phyloP scores from a whole-genome alignment of 2,329 filamentous ascomycete genomes.

The Capronia coronata region DNA sequence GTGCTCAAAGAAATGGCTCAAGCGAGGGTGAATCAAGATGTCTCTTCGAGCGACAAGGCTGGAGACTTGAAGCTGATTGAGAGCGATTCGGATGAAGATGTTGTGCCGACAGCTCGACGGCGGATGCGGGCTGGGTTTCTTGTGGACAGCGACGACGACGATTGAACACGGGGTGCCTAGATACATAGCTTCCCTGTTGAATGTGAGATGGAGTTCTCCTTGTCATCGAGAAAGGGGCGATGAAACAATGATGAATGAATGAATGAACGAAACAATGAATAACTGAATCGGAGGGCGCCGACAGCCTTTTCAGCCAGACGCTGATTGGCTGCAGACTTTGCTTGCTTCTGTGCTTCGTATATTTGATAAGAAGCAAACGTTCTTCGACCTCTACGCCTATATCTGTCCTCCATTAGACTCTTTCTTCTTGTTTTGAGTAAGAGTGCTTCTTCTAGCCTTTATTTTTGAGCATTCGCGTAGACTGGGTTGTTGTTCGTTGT shows the following conservation, averaged over 20 bases:
- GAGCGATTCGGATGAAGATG: conserved; percentile 17
- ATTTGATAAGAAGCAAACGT: conserved; percentile 16
- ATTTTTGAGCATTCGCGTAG: background rate
- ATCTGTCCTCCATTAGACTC: too few species aligned
- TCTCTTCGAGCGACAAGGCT: background rate
- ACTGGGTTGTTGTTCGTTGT: too few species aligned
- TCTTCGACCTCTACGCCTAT: too few species aligned
- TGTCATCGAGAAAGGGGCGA: too few species aligned
- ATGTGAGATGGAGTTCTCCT: background rate
- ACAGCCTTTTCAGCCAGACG: conserved; percentile 3
- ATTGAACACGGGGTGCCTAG: background rate
- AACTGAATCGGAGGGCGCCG: conserved; percentile 17
- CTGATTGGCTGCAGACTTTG: conserved; percentile 16
- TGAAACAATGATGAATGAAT: too few species aligned
- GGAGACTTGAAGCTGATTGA: conserved; percentile 7
- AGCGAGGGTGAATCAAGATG: background rate
- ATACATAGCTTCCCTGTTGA: too few species aligned
- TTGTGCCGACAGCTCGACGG: conserved; percentile 10
- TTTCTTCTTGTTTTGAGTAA: background rate
- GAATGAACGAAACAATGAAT: too few species aligned
- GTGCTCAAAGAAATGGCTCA: conserved; percentile 14
- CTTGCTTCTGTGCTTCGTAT: conserved; percentile 13
- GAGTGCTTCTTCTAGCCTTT: too few species aligned
- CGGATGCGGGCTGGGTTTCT: conserved; percentile 24
- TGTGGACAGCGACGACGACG: conserved; percentile 28